Conservation (phyloP, 495 filamentous ascomycete species). For the Podospora pseudoanserina region DNA sequence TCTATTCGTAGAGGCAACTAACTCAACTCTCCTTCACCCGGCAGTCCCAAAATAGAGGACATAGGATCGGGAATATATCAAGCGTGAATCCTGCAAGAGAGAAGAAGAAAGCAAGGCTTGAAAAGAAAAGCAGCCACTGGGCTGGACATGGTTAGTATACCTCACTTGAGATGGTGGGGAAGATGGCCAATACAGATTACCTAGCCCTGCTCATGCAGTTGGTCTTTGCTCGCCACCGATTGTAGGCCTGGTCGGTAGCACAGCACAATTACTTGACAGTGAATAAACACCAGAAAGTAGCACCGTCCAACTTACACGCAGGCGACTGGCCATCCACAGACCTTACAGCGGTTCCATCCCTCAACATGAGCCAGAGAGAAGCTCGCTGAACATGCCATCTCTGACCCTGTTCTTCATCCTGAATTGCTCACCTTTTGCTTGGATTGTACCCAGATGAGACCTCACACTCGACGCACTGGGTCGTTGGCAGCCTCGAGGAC, state of each 20-base stretch:
- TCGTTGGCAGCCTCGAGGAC: slow-evolving; percentile 5
- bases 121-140: slow-evolving; percentile 16
- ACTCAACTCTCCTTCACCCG: slow-evolving; percentile 15
- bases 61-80: slow-evolving; percentile 7
- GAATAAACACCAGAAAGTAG: neutral
- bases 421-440: neutral
- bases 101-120: neutral
- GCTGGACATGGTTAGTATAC: slow-evolving; percentile 2
- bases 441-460: neutral
- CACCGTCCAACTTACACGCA: neutral
- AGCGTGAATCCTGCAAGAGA: slow-evolving; percentile 1
- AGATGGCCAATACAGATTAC: slow-evolving; percentile 8
- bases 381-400: neutral
- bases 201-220: slow-evolving; percentile 17
- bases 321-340: neutral
- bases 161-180: slow-evolving; percentile 5
- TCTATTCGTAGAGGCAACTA: slow-evolving; percentile 7
- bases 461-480: slow-evolving; percentile 1
- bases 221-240: slow-evolving; percentile 19
- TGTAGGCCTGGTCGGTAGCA: slow-evolving; percentile 15
- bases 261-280: slow-evolving; percentile 4
- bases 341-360: neutral
- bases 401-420: neutral
- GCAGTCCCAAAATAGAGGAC: slow-evolving; percentile 10
- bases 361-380: neutral